Evolutionary conservation across 805 yeast genomes (phyloP).

Genomic region (Yarrowia hollandica): DNA sequence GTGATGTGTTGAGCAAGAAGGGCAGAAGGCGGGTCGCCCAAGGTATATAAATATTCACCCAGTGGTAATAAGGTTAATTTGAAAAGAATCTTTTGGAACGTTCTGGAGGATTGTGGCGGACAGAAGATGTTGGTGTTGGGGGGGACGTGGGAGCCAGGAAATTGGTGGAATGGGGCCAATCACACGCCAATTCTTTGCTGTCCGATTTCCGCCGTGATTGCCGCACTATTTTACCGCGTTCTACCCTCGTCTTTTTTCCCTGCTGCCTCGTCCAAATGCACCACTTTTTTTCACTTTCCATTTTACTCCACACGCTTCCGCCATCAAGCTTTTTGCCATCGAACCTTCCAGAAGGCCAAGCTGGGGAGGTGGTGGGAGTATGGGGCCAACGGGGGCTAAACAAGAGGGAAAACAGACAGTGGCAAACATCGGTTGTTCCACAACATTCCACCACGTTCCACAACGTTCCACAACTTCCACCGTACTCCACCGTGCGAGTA

Average conservation of each 20-base stretch:
- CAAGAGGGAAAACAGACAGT: no score
- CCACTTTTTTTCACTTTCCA: no score
- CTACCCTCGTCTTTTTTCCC: background rate
- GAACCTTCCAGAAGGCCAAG: conserved; percentile 23
- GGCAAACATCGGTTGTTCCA: no score
- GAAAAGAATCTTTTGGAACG: conserved; percentile 25
- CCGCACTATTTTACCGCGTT: background rate
- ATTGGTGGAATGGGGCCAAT: background rate
- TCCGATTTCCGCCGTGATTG: background rate
- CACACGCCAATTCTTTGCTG: background rate
- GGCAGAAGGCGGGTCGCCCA: background rate
- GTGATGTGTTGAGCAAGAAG: background rate
- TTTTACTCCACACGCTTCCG: background rate
- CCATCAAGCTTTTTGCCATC: background rate
- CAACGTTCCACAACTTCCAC: no score
- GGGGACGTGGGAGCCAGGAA: background rate
- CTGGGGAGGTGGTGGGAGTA: no score
- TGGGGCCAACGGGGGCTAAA: no score
- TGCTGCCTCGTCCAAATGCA: no score
- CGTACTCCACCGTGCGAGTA: no score
- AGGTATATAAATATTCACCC: background rate
- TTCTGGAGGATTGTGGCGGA: background rate
- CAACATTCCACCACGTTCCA: no score
- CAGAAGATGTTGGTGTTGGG: background rate
- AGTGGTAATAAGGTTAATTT: background rate